Evolutionary conservation across 106 monocot species (phyloP), one percentile per base, ranked within the genome.

Genomic region (Agapanthus africanus): DNA sequence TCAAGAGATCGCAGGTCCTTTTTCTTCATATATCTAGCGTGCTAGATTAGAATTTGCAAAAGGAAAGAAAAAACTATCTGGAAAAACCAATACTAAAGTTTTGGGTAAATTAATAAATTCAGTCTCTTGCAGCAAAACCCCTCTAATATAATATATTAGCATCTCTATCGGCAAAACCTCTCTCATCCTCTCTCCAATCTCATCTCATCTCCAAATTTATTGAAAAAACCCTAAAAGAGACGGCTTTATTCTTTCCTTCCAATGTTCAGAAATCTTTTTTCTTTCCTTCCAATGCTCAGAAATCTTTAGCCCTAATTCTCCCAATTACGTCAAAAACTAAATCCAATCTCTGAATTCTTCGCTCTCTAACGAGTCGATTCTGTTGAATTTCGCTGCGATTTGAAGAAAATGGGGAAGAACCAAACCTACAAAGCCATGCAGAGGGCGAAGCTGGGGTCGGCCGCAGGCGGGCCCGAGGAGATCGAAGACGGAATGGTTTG

Each of bases 361-460:
- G 13, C 19, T 47, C 46, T 47, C 16, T 47, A 47, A 15, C 46
- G 19, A 19, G 6, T 47, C 46, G 19, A 15, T 15, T 47, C 19
- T 47, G 46, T 47, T 19, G 13, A 47, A 47, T 47, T 47, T 15
- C 13, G 46, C 0, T 15, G 46, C 13, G 13, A 5, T 47, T 3
- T 47, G 2, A 54, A 68, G 49, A 28, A 26, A 25, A 86, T 97
- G 97, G 97, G 97, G 64, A 97, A 97, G 79, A 97, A 97, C 78
- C 97, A 97, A 67, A 86, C 88, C 7, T 92, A 97, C 80, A 97
- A 97, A 82, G 88, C 91, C 59, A 92, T 97, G 91, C 97, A 97
- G 80, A 86, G 97, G 79, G 56, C 97, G n/a, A 75, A 86, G 84
- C 28, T 97, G 23, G 93, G 89, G 8, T 97, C 97, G 72, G 65